Evolutionary conservation across 2,329 filamentous ascomycete genomes (phyloP).

Genomic region (Coniella lustricola): DNA sequence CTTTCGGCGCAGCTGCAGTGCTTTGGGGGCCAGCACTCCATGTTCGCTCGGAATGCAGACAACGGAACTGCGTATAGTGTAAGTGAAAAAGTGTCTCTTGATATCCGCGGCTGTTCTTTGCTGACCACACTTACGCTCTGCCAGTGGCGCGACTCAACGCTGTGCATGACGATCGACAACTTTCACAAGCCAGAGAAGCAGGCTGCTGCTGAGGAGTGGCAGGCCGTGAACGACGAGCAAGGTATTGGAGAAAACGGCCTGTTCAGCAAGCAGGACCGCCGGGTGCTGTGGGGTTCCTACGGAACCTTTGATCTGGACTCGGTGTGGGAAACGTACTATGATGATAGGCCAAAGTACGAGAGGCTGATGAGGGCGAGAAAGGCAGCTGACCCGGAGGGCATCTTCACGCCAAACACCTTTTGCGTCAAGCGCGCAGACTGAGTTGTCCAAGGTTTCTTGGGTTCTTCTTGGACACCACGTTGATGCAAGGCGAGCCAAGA

Average conservation of each 20-base stretch:
- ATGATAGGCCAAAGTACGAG: constrained; percentile 28
- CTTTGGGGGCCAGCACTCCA: constrained; percentile 37
- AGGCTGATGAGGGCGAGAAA: constrained; percentile 24
- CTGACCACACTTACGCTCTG: background rate
- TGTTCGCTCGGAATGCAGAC: constrained; percentile 31
- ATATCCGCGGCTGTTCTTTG: background rate
- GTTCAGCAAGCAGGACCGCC: constrained; percentile 31
- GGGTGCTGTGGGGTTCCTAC: constrained; percentile 33
- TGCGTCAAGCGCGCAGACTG: background rate
- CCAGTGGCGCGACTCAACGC: constrained; percentile 36
- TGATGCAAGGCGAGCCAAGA: no score
- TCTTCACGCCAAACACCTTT: constrained; percentile 32
- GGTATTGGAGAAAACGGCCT: constrained; percentile 21
- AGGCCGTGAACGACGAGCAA: constrained; percentile 31
- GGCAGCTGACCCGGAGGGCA: constrained; percentile 28
- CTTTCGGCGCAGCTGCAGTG: constrained; percentile 39
- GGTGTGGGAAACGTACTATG: constrained; percentile 30
- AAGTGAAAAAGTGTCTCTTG: no score
- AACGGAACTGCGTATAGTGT: constrained; percentile 40
- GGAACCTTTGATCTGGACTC: constrained; percentile 30
- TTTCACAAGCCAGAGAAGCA: constrained; percentile 32
- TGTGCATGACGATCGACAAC: constrained; percentile 34
- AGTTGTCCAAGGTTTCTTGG: background rate
- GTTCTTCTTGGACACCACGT: no score
- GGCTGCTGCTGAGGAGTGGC: constrained; percentile 33